Evolutionary conservation across 140 eudicot genomes (phyloP).

Genomic region (Senecio squalidus): DNA sequence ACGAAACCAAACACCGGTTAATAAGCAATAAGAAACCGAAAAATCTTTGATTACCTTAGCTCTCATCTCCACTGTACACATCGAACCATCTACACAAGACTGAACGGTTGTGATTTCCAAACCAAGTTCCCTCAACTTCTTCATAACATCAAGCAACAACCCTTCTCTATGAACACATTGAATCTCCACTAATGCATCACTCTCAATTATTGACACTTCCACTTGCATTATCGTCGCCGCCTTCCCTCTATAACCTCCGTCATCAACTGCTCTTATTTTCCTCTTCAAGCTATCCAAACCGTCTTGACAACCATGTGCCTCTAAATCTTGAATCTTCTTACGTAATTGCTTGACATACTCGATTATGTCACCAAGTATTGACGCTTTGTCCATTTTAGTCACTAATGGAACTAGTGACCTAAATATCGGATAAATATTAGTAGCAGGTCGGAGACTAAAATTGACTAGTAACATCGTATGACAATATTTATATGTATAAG

Average conservation of each 20-base stretch:
- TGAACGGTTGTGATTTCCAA: conserved; percentile 60
- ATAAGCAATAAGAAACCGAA: too few relatives aligned
- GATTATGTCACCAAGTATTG: conserved; percentile 81
- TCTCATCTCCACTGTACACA: conserved; percentile 60
- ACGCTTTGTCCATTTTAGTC: conserved; percentile 91
- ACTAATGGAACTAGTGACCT: conserved; percentile 75
- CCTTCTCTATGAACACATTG: conserved; percentile 56
- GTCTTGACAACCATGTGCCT: conserved; percentile 26
- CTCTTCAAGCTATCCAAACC: conserved; percentile 29
- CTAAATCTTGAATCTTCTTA: conserved; percentile 56
- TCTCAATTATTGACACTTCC: conserved; percentile 88
- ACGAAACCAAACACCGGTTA: too few relatives aligned
- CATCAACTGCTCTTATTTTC: conserved; percentile 41
- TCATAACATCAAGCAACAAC: conserved; percentile 72
- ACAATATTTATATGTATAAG: too few relatives aligned
- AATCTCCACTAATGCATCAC: conserved; percentile 84
- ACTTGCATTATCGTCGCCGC: too few relatives aligned
- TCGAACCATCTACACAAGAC: conserved; percentile 41
- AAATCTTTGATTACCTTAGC: conserved; percentile 68
- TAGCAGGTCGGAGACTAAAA: too few relatives aligned
- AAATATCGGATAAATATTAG: too few relatives aligned
- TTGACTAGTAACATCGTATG: too few relatives aligned
- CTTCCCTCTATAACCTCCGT: too few relatives aligned
- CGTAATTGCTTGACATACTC: conserved; percentile 82
- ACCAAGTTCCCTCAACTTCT: conserved; percentile 49